A percentile compares a stretch with the other conserved stretches of the same genome.
Evolutionary conservation across 345 rosid species (phyloP).

Genomic region (Iberis pinnata): DNA sequence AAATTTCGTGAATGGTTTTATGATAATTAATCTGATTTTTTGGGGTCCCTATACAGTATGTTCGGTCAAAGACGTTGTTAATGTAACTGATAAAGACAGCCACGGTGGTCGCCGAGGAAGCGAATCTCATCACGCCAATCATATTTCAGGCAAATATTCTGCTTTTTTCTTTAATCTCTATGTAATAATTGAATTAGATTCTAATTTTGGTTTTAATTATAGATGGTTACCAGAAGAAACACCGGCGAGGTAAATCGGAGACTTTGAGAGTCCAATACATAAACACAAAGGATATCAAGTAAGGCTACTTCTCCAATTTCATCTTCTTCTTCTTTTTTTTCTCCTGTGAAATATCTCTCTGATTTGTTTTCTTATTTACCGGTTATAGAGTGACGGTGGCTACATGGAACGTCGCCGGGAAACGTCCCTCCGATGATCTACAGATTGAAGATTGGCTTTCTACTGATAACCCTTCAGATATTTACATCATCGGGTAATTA

Average conservation of each 20-base stretch:
- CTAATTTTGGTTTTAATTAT: no score
- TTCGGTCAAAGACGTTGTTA: slow-evolving; percentile 19
- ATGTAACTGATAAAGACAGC: slow-evolving; percentile 13
- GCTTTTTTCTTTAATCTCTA: background rate
- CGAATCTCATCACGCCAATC: slow-evolving; percentile 32
- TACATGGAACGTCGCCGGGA: slow-evolving; percentile 99
- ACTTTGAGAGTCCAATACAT: slow-evolving; percentile 90
- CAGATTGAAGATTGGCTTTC: slow-evolving; percentile 86
- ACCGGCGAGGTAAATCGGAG: slow-evolving; percentile 93
- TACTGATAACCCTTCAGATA: slow-evolving; percentile 70
- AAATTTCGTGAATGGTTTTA: background rate
- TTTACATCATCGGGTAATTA: slow-evolving; percentile 77
- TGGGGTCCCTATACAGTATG: slow-evolving; percentile 25
- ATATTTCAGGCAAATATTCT: slow-evolving; percentile 43
- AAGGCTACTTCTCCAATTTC: slow-evolving; percentile 16
- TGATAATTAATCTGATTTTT: background rate
- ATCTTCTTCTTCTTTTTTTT: background rate
- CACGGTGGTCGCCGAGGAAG: slow-evolving; percentile 16
- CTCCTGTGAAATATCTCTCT: background rate
- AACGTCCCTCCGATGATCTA: slow-evolving; percentile 60
- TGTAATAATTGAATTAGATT: background rate
- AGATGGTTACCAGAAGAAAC: slow-evolving; percentile 47
- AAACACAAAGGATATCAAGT: slow-evolving; percentile 86
- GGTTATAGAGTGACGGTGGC: slow-evolving; percentile 75
- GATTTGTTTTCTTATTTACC: slow-evolving; percentile 5